A percentile compares a stretch with the other conserved stretches of the same genome.
These are phyloP conservation scores for Crithidia bombi DNA, from an alignment of 208 protist genomes.

Conservation along the genomic window DNA sequence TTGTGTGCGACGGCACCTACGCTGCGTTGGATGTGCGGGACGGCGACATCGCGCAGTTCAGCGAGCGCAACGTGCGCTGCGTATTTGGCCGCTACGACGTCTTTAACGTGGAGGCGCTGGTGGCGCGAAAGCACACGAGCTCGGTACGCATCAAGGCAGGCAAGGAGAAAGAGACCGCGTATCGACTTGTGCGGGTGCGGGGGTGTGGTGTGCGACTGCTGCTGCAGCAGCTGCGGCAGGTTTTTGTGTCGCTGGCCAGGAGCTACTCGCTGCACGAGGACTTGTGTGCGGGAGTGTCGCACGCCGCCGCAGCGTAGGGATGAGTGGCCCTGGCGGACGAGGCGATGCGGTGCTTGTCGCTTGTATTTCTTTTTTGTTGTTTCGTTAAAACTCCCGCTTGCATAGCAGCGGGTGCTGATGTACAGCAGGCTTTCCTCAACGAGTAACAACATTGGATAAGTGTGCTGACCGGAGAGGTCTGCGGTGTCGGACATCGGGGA, in stretches of 20 bases:
- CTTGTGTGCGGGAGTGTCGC: conserved; percentile 22
- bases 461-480: too few species aligned
- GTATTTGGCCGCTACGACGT: conserved; percentile 50
- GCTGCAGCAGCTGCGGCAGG: conserved; percentile 36
- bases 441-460: too few species aligned
- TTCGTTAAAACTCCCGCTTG: too few species aligned
- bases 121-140: conserved; percentile 48
- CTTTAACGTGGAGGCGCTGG: conserved; percentile 61
- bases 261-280: conserved; percentile 66
- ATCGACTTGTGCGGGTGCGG: conserved; percentile 29
- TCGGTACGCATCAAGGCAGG: conserved; percentile 59
- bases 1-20: conserved; percentile 57
- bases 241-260: conserved; percentile 49
- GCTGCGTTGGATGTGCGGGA: conserved; percentile 33
- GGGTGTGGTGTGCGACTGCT: conserved; percentile 56
- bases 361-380: neutral
- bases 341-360: neutral
- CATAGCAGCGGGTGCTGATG: too few species aligned
- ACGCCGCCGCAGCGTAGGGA: neutral
- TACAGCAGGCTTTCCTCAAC: too few species aligned
- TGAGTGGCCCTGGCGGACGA: too few species aligned
- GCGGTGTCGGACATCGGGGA: too few species aligned
- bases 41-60: conserved; percentile 36
- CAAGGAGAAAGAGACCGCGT: conserved; percentile 26
- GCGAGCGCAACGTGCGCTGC: conserved; percentile 35